Evolutionary conservation across 495 filamentous ascomycete genomes (phyloP), one percentile per base, ranked within the genome.

Genomic region (Hypoxylon fragiforme): DNA sequence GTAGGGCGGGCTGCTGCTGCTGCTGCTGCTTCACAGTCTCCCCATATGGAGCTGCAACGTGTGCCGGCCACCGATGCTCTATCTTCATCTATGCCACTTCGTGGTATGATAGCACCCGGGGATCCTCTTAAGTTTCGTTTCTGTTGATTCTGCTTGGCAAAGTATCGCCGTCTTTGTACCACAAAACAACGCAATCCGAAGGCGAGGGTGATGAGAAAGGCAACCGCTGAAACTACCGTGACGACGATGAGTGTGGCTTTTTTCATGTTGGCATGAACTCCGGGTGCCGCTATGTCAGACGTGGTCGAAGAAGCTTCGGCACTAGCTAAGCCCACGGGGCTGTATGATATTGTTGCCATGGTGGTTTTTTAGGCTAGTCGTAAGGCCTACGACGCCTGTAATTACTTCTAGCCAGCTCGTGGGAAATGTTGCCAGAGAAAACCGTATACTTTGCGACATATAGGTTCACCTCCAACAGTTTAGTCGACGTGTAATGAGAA

Each of bases 1-100:
- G 40, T 13, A 15, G 57, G 50, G 3, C 8, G 45, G 37, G 13
- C n/a, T 14, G 1, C n/a, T n/a, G n/a, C n/a, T n/a, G n/a, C n/a
- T n/a, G 44, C 28, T 7, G 34, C 39, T 8, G 50, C 57, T 15
- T 50, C 57, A 45, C 50, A 60, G n/a, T 54, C 57, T 15, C 57
- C 57, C 57, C 57, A 60, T 9, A 60, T 54, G 20, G 57, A 60
- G 16, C 50, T 60, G n/a, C 31, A 50, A 15, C 2, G 32, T 1
- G 57, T 39, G 7, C 28, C 50, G 6, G 50, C 34, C 22, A 26
- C 39, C 24, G 57, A 60, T 14, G 15, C 15, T 37, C 50, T 48
- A 1, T 8, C 16, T 13, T 38, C 35, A 8, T 37, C 19, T 2
- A n/a, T 40, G 26, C 28, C 3, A n/a, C 22, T 44, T 44, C 24